Evolutionary conservation across 2,329 filamentous ascomycete species (phyloP).

Genomic region (Davidsoniella neocaledoniae): DNA sequence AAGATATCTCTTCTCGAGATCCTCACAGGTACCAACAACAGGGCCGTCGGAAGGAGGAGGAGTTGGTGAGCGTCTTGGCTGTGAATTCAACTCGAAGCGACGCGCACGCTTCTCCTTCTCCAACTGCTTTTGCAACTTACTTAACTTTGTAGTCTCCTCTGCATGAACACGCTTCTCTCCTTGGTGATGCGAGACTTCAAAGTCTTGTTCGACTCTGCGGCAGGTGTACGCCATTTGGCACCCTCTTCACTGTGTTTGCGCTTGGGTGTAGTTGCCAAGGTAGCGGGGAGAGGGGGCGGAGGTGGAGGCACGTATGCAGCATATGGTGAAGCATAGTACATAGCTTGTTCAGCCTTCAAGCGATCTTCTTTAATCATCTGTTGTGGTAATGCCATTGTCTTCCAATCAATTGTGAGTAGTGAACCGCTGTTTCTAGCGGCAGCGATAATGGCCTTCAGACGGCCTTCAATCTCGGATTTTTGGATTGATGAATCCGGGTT

Average conservation of each 20-base stretch:
- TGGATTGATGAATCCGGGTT: constrained; percentile 40
- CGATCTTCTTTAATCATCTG: constrained; percentile 61
- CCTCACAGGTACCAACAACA: constrained; percentile 69
- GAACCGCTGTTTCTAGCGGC: constrained; percentile 57
- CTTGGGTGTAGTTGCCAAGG: constrained; percentile 32
- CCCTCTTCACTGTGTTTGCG: constrained; percentile 51
- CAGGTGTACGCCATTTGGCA: constrained; percentile 9
- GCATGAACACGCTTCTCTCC: constrained; percentile 26
- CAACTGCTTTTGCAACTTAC: constrained; percentile 76
- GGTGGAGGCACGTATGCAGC: constrained; percentile 15
- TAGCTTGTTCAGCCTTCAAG: constrained; percentile 1
- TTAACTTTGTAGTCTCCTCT: constrained; percentile 38
- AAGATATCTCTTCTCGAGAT: constrained; percentile 84
- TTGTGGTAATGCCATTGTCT: constrained; percentile 67
- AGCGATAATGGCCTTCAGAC: constrained; percentile 73
- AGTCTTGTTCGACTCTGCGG: constrained; percentile 8
- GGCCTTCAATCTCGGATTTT: constrained; percentile 60
- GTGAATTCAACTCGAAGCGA: constrained; percentile 53
- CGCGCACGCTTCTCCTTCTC: constrained; percentile 82
- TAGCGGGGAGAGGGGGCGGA: background rate
- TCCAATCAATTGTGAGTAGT: constrained; percentile 67
- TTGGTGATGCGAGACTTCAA: constrained; percentile 13
- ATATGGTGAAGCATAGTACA: constrained; percentile 19
- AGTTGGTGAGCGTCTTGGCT: constrained; percentile 36
- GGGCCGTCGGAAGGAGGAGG: constrained; percentile 46